Percentiles rank a stretch among this genome's conserved stretches.
These are phyloP conservation scores for Monosporascus sp. DNA, from an alignment of 2,329 filamentous ascomycete genomes.

Conservation along the genomic window DNA sequence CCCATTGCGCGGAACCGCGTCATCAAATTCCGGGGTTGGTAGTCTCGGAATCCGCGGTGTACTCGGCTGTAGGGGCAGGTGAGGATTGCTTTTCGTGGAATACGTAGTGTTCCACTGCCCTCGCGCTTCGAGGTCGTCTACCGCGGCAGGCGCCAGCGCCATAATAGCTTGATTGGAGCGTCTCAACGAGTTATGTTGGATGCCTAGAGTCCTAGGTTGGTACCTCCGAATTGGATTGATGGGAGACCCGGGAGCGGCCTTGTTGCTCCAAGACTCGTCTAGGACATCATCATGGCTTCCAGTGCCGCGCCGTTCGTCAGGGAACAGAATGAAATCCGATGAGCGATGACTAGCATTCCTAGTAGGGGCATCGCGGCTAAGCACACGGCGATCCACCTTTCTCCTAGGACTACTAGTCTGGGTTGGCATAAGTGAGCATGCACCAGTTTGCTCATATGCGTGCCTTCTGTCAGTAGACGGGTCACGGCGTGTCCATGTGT, in stretches of 20 bases:
- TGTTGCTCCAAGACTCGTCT: neutral
- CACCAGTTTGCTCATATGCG: neutral
- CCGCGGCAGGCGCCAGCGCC: neutral
- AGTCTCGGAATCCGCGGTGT: slow-evolving; percentile 20
- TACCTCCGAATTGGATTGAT: neutral
- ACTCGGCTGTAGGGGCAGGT: slow-evolving; percentile 7
- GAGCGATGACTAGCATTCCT: neutral
- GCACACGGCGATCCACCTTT: neutral
- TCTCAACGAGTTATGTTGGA: neutral
- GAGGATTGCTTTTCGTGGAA: slow-evolving; percentile 4
- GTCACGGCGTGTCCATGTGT: neutral
- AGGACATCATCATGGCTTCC: neutral
- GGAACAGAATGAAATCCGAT: neutral
- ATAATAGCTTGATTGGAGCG: neutral
- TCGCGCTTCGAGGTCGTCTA: neutral
- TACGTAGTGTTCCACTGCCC: neutral
- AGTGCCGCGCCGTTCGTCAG: neutral
- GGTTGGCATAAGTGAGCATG: neutral
- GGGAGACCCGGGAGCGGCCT: neutral
- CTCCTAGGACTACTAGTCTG: neutral
- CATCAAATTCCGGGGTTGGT: slow-evolving; percentile 22
- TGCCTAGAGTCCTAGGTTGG: neutral
- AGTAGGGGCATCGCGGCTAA: neutral
- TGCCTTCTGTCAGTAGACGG: neutral
- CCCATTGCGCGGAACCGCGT: slow-evolving; percentile 5